Evolutionary conservation across 192 early-diverging fungal genomes (phyloP), one percentile per base, ranked within the genome.

Genomic region (Linnemannia elongata): DNA sequence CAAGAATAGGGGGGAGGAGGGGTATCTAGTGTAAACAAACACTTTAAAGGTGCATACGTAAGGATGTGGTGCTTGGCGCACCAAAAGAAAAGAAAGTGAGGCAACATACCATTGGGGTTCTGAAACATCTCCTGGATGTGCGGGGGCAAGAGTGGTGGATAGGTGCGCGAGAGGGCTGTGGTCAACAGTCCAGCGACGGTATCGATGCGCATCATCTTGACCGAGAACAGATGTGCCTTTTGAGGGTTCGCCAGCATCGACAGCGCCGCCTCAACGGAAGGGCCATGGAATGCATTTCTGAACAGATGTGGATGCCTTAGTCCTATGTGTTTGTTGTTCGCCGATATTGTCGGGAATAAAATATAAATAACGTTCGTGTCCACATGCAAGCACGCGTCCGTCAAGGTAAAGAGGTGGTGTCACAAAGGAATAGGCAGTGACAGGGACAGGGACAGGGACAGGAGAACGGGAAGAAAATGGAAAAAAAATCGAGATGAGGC

Each of bases 61-160:
- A 7, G 17, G 10, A 0, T 13, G 13, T 45, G 3, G 17, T 52
- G 20, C 20, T 52, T 52, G 49, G 49, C 49, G 13, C 30, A 30
- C 30, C 30, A n/a, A 27, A 22, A 54, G 55, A 38, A 15, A 27
- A 76, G 27, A 38, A 76, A 8, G 18, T 1, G 0, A 33, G n/a
- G 39, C 12, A 3, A 22, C 54, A 44, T 85, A 85, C 83, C 83
- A 71, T 85, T 85, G 54, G 83, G 83, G 66, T 85, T 85, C 35
- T 85, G 83, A 80, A 85, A 85, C 83, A 80, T 72, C 60, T 85
- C 83, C 27, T 85, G 83, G 74, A 85, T 80, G 45, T 85, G 83
- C 47, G 74, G 74, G 42, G 83, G 83, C 69, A 85, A 80, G 36
- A 85, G 68, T 4, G 83, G 83, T 20, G 83, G 83, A 68, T 85